phyloP scores from a whole-genome alignment of 1,284 basidiomycete species.

The Exobasidium rhododendri region DNA sequence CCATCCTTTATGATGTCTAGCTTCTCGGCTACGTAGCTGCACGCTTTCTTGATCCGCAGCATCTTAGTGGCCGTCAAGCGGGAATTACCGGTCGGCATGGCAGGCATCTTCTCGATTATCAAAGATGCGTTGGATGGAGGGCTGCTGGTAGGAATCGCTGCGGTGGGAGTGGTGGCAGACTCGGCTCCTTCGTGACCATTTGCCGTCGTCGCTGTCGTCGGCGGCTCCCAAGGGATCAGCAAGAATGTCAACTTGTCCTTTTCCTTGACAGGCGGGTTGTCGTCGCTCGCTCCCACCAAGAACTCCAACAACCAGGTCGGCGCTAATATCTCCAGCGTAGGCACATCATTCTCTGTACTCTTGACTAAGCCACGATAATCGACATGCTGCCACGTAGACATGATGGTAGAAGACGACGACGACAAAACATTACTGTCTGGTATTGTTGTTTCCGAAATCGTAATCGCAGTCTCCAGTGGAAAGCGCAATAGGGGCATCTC shows the following conservation, averaged over 20 bases:
- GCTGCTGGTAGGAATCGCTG: neutral
- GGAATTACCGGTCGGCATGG: slow-evolving; percentile 61
- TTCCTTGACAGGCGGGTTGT: slow-evolving; percentile 14
- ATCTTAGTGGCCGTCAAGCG: slow-evolving; percentile 83
- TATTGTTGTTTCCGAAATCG: slow-evolving; percentile 82
- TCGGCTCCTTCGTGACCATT: slow-evolving; percentile 24
- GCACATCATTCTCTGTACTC: slow-evolving; percentile 65
- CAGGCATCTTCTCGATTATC: slow-evolving; percentile 1
- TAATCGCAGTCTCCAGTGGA: slow-evolving; percentile 66
- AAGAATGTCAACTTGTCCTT: slow-evolving; percentile 66
- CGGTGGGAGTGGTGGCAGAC: neutral
- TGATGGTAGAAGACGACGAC: no score
- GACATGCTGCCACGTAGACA: no score
- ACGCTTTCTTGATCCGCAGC: slow-evolving; percentile 78
- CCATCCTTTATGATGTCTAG: slow-evolving; percentile 61
- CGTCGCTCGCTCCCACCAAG: slow-evolving; percentile 59
- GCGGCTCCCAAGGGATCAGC: slow-evolving; percentile 66
- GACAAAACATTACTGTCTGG: slow-evolving; percentile 69
- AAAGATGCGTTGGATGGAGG: no score
- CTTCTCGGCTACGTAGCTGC: slow-evolving; percentile 82
- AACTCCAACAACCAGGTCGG: slow-evolving; percentile 88
- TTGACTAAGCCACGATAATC: slow-evolving; percentile 70
- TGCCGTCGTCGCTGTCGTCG: neutral
- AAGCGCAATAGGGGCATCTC: slow-evolving; percentile 72
- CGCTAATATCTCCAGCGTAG: slow-evolving; percentile 70